Base-by-base conservation (phyloP, 805 yeast species). In the Pichia rugopelliculosa region DNA sequence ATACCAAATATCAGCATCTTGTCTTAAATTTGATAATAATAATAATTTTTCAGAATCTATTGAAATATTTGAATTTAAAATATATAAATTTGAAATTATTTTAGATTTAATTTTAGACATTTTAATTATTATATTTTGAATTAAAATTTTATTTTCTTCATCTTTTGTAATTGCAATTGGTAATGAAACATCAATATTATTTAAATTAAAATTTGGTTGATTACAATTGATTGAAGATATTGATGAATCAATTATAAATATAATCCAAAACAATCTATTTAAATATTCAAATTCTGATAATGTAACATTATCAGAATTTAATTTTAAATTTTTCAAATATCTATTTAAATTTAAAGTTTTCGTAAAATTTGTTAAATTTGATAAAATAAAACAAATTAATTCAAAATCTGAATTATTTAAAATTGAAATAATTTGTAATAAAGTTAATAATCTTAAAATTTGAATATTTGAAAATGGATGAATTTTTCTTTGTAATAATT, bases 291-390 rank as follows among this genome's bases (percentile, higher is more conserved):
- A 57, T 41, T 73, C 74, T 41, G 55, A 57, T 2, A 57, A 58
- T 21, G 65, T 56, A 58, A 62, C 56, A 20, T 7, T 27, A 13
- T 48, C 57, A 46, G 55, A 20, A 36, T 36, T 62, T 45, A 60
- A 56, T 43, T 63, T 67, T 15, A 53, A 56, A 6, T 51, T 53
- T 27, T 61, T 46, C 2, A 69, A 77, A 57, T 2, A 80, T 79
- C 24, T 76, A 51, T 12, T 73, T 70, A 15, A 75, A 58, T 0
- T 72, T 66, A 42, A 74, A 50, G 53, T 82, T 59, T 52, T 73
- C 64, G 26, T 75, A 61, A 21, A 74, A 56, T 1, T 82, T 79
- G 46, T 73, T 71, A 21, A 76, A 65, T 36, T 75, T 72, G 82
- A 81, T 76, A 1, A 80, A 68, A 22, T 74, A 39, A 47, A 48